phyloP scores from a whole-genome alignment of 148 eudicot species.

The Spergularia marina region DNA sequence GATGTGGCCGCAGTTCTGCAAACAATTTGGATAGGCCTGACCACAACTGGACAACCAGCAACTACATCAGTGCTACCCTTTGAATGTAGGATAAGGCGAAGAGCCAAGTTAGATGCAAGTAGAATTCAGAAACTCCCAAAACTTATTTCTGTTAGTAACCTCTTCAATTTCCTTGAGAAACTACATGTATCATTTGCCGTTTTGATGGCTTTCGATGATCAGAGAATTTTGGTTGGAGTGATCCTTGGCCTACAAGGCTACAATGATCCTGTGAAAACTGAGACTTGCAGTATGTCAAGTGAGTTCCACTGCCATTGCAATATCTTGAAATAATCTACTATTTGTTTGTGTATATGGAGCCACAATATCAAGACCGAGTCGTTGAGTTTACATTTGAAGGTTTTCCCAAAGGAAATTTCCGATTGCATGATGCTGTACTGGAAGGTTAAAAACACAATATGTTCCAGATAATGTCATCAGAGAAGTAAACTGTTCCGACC shows the following conservation, averaged over 20 bases:
- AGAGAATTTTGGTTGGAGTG: not conserved
- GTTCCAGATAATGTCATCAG: too few relatives aligned
- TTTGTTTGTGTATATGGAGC: too few relatives aligned
- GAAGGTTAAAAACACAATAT: too few relatives aligned
- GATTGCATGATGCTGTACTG: too few relatives aligned
- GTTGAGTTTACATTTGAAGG: too few relatives aligned
- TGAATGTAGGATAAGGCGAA: conserved; percentile 3
- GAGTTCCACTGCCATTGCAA: too few relatives aligned
- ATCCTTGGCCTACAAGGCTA: not conserved
- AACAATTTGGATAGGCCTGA: not conserved
- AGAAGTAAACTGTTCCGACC: too few relatives aligned
- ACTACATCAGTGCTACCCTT: not conserved
- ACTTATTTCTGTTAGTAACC: not conserved
- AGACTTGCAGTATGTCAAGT: too few relatives aligned
- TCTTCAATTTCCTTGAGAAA: not conserved
- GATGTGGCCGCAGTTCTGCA: not conserved
- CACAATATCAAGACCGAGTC: too few relatives aligned
- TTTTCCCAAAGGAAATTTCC: too few relatives aligned
- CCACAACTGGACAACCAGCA: not conserved
- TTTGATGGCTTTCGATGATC: not conserved
- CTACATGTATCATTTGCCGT: not conserved
- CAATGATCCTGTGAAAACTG: not conserved
- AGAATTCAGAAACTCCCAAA: not conserved
- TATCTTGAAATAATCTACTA: too few relatives aligned
- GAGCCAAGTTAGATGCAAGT: not conserved